Conservation (phyloP, 169 alveolate species). For the Amoebophrya sp. region DNA sequence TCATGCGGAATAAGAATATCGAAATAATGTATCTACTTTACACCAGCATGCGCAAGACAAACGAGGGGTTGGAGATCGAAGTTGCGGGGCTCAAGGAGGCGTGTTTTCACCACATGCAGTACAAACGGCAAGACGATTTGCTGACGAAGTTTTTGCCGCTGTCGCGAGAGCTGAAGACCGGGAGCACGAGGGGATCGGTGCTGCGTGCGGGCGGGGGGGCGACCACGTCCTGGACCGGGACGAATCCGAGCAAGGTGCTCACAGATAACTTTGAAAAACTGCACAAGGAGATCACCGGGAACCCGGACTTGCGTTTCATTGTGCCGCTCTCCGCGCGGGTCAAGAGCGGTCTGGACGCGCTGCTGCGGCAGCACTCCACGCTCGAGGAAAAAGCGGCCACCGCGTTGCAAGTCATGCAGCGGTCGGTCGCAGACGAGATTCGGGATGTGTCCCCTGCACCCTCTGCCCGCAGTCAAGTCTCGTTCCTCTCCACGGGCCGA, state of each 20-base stretch:
- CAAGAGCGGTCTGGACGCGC: not conserved
- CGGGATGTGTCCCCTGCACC: no score
- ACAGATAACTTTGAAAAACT: no score
- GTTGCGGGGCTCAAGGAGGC: constrained; percentile 9
- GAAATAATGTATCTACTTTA: no score
- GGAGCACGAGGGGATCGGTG: no score
- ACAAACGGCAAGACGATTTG: not conserved
- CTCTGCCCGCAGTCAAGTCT: no score
- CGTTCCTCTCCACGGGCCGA: no score
- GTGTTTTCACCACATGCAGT: not conserved
- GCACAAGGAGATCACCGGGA: not conserved
- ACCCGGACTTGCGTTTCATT: not conserved
- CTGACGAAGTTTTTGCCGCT: not conserved
- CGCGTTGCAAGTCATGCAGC: not conserved
- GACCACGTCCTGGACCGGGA: no score
- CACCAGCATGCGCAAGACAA: no score
- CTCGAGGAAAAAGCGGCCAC: not conserved
- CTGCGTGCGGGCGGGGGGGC: no score
- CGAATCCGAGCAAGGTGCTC: no score
- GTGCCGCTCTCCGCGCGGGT: not conserved
- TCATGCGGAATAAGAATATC: no score
- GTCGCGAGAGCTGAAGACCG: no score
- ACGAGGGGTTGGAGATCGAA: not conserved
- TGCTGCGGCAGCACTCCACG: not conserved
- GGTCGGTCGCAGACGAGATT: not conserved